Evolutionary conservation across 2,329 filamentous ascomycete genomes (phyloP), one percentile per base, ranked within the genome.

Genomic region (Sporothrix globosa): DNA sequence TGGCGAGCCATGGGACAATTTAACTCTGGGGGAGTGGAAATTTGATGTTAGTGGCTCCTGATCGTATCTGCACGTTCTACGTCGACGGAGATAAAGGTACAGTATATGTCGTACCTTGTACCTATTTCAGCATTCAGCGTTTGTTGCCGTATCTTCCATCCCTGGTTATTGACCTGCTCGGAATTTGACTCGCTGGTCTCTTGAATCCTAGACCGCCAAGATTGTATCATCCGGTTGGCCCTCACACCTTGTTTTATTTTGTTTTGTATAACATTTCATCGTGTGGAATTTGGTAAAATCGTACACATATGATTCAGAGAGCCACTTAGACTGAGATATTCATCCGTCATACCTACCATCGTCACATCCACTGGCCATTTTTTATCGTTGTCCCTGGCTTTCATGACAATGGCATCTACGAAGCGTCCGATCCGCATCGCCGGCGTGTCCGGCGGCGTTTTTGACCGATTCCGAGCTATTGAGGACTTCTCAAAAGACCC

Each of bases 381-480:
- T 52, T n/a, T 5, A n/a, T 21, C 17, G 6, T 52, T 24, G 3
- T 10, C 9, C 4, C n/a, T 2, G 5, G 6, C 50, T 3, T 9
- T 21, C 10, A 17, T 27, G 14, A 46, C 11, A 14, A 63, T 63
- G 58, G 11, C n/a, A 24, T 21, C 39, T 46, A 11, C 44, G 9
- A 66, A 39, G 46, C 44, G 61, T 17, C 24, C 61, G 10, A 27
- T 66, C 46, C 61, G 61, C 10, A 52, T 66, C 52, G 61, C 61
- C 24, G 61, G 61, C 41, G 61, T 52, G 4, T 52, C 61, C 61
- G 61, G 61, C 17, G 61, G 61, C 9, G 44, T 52, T 19, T 66
- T 66, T 66, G 61, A 66, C 27, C 61, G 61, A 14, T 66, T 66
- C 46, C 44, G 61, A 24, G 44, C 61, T 19, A 66, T 66, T 66